A percentile compares a stretch with the other conserved stretches of the same genome.
Conservation (phyloP, 2,329 filamentous ascomycete genomes). For the Phyllosticta ampelicida region DNA sequence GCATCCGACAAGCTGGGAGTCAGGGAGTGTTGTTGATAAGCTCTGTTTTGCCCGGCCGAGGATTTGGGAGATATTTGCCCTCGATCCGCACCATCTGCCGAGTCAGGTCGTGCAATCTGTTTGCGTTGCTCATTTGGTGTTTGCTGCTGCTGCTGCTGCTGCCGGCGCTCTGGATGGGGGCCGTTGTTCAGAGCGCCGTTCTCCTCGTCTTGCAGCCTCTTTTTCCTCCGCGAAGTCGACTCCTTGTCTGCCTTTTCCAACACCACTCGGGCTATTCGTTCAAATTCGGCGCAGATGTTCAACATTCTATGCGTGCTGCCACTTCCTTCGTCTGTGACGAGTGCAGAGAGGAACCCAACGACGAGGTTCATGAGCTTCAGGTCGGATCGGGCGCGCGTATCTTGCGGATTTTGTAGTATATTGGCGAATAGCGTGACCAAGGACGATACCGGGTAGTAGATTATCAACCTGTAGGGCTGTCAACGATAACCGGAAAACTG, state of each 20-base stretch:
- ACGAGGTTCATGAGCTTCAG: conserved; percentile 86
- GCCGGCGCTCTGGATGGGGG: conserved; percentile 18
- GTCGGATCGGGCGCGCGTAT: conserved; percentile 78
- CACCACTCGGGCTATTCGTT: conserved; percentile 81
- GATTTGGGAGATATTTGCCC: background rate
- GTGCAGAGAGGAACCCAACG: conserved; percentile 79
- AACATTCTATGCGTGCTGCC: conserved; percentile 91
- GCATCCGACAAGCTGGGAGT: conserved; percentile 4
- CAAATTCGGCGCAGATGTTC: conserved; percentile 88
- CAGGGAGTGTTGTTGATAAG: background rate
- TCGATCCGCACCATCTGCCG: background rate
- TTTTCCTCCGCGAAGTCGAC: conserved; percentile 66
- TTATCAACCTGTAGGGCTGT: conserved; percentile 53
- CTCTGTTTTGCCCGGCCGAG: background rate
- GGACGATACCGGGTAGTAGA: conserved; percentile 94
- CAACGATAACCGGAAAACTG: conserved; percentile 15
- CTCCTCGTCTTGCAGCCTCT: conserved; percentile 58
- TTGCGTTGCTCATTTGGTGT: conserved; percentile 10
- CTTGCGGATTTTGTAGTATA: conserved; percentile 88
- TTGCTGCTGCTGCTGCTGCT: conserved; percentile 26
- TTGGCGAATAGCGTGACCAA: conserved; percentile 94
- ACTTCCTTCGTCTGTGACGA: conserved; percentile 81
- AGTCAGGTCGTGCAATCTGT: background rate
- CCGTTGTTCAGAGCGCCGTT: conserved; percentile 19
- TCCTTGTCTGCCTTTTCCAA: conserved; percentile 89